Base-by-base conservation (phyloP, 2,329 filamentous ascomycete genomes). In the Trichoderma guizhouense region DNA sequence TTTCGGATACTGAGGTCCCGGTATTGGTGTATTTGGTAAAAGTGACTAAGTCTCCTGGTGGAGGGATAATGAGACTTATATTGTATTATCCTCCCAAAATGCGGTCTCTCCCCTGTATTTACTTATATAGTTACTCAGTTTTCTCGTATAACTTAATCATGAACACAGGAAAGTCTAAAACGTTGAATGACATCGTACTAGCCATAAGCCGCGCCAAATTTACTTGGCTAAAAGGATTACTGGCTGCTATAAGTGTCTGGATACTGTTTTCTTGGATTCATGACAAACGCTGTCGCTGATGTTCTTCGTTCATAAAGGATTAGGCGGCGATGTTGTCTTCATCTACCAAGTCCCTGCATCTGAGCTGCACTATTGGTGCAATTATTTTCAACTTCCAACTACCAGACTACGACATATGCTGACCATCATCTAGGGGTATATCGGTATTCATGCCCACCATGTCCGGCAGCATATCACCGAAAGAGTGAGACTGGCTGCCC, bases 121-220 rank as follows among this genome's bases (percentile, higher is more conserved):
- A n/a, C 15, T 43, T 18, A 39, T 43, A 43, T 9, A n/a, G 7
- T 43, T 18, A 43, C 5, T 15, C 3, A 15, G 8, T 18, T 8
- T 39, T 3, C 7, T n/a, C 3, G 7, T 18, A 1, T 9, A 43
- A 5, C 39, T 21, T 8, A 21, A 51, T 51, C 2, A 21, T 51
- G 5, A 18, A 11, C 9, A 1, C 0, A 12, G 9, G 8, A 21
- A 51, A 12, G 43, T n/a, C 2, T 1, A 1, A 21, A 21, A 5
- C 4, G n/a, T 21, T 21, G 5, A 51, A 21, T 51, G 11, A 12
- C 7, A 51, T 21, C 43, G n/a, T 21, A 47, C 43, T 8, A 1
- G 21, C 3, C 11, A 21, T 6, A 1, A 51, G n/a, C 9, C 8
- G 18, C n/a, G 43, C 43, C n/a, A 3, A 51, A 12, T 9, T 7